phyloP scores from a whole-genome alignment of 2,329 filamentous ascomycete genomes.

The Raffaelea deltoideospora region DNA sequence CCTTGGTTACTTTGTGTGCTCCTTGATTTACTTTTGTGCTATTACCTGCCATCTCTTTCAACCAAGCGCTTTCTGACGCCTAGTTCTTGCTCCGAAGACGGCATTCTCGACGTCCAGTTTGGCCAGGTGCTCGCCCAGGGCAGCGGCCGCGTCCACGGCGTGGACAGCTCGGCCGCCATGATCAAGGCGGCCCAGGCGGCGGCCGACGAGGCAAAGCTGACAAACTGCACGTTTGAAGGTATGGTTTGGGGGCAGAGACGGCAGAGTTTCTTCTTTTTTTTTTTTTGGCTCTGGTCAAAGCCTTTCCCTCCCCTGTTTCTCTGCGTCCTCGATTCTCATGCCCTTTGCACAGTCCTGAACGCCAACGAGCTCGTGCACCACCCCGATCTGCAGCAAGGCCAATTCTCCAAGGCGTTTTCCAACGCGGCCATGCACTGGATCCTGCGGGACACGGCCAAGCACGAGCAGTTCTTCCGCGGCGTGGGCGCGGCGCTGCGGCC shows the following conservation, averaged over 20 bases:
- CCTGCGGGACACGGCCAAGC: conserved; percentile 28
- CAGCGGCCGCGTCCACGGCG: conserved; percentile 33
- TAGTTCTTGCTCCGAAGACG: conserved; percentile 25
- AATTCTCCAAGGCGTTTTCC: conserved; percentile 44
- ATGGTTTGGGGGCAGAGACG: neutral
- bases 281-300: neutral
- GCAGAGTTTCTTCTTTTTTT: neutral
- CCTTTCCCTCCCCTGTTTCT: no score
- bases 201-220: conserved; percentile 17
- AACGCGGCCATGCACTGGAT: conserved; percentile 57
- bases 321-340: neutral
- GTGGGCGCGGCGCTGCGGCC: conserved; percentile 36
- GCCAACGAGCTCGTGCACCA: conserved; percentile 22
- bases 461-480: conserved; percentile 35
- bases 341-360: conserved; percentile 25
- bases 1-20: no score
- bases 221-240: conserved; percentile 30
- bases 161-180: conserved; percentile 45
- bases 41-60: no score
- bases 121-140: conserved; percentile 29
- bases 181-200: conserved; percentile 33
- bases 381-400: conserved; percentile 19
- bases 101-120: conserved; percentile 41
- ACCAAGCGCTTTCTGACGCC: no score
- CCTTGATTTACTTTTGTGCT: no score